Conservation (phyloP, 2,329 filamentous ascomycete species). For the Apiospora aurea region DNA sequence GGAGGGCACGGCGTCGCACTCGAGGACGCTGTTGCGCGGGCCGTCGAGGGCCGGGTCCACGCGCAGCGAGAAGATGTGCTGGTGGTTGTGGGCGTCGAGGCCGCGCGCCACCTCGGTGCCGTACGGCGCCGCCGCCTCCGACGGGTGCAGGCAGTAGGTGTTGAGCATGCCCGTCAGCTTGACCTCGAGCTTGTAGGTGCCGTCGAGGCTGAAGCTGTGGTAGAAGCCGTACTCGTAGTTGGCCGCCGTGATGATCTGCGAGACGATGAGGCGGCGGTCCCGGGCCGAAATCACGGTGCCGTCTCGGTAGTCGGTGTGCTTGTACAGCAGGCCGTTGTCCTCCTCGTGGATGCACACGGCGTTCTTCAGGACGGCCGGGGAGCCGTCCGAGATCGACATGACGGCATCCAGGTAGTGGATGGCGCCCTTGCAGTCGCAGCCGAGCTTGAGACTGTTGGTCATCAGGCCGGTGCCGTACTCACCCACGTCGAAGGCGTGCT, state of each 20-base stretch:
- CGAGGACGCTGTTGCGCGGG: constrained; percentile 54
- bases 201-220: constrained; percentile 31
- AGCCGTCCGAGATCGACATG: constrained; percentile 74
- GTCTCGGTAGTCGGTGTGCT: constrained; percentile 78
- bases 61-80: constrained; percentile 77
- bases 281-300: constrained; percentile 44
- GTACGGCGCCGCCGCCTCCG: constrained; percentile 26
- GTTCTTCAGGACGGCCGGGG: constrained; percentile 75
- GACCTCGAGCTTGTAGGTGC: constrained; percentile 32
- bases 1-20: constrained; percentile 63
- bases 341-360: constrained; percentile 82
- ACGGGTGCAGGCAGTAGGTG: constrained; percentile 31
- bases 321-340: constrained; percentile 77
- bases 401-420: constrained; percentile 57
- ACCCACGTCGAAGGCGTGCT: constrained; percentile 68
- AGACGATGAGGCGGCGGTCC: constrained; percentile 28
- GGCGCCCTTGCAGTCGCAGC: constrained; percentile 74
- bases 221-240: constrained; percentile 30
- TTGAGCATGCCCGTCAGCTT: constrained; percentile 31
- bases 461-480: constrained; percentile 71
- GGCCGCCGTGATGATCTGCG: constrained; percentile 29
- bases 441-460: constrained; percentile 66
- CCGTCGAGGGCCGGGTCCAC: constrained; percentile 69
- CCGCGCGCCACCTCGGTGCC: constrained; percentile 28
- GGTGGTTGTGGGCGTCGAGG: constrained; percentile 57